These are phyloP conservation scores for Fusarium nematophilum DNA, from an alignment of 2,329 filamentous ascomycete genomes.

Conservation along the genomic window DNA sequence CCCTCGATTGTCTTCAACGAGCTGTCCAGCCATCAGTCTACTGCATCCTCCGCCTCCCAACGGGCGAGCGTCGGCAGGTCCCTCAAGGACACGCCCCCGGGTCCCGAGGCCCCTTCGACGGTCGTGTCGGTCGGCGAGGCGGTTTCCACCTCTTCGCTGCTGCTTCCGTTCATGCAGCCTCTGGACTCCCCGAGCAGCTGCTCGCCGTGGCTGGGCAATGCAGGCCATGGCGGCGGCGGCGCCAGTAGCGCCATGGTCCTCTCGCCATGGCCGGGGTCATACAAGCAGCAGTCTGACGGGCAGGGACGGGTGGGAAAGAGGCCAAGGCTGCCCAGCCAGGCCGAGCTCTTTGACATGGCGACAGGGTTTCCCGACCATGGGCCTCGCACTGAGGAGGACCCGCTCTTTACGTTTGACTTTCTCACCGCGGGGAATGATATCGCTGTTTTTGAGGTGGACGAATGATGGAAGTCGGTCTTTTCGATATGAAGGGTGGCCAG, in stretches of 20 bases:
- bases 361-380: constrained; percentile 34
- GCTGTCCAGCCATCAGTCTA: constrained; percentile 37
- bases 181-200: constrained; percentile 24
- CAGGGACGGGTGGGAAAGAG: constrained; percentile 31
- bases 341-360: constrained; percentile 39
- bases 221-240: not conserved
- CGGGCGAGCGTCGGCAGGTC: constrained; percentile 30
- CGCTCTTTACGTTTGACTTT: constrained; percentile 41
- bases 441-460: constrained; percentile 39
- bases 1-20: constrained; percentile 41
- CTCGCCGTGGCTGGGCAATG: constrained; percentile 26
- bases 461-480: constrained; percentile 13
- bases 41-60: constrained; percentile 36
- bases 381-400: constrained; percentile 35
- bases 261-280: constrained; percentile 32
- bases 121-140: constrained; percentile 25
- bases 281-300: constrained; percentile 37
- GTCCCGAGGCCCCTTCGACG: constrained; percentile 28
- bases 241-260: constrained; percentile 2
- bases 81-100: constrained; percentile 38
- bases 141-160: constrained; percentile 24
- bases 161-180: constrained; percentile 36
- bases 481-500: not conserved
- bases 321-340: constrained; percentile 32
- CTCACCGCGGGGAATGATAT: constrained; percentile 34